Percentiles rank a stretch among this genome's conserved stretches.
Evolutionary conservation across 176 grass and related monocot species (phyloP).

Genomic region (Oryza coarctata): DNA sequence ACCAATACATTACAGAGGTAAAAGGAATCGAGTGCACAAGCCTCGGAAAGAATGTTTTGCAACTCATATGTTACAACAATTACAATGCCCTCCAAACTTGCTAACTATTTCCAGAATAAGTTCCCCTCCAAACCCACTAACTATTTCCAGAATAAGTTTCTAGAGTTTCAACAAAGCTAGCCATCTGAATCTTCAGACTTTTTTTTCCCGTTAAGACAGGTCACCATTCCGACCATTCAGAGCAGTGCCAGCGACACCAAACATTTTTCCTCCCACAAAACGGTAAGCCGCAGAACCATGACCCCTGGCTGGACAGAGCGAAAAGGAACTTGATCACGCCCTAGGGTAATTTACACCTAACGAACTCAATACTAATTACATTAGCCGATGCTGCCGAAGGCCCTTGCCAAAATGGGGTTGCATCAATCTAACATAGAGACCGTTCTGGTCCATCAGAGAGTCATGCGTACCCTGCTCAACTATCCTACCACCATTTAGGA

Average conservation of each 20-base stretch:
- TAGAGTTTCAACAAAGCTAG: conserved; percentile 43
- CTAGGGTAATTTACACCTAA: conserved; percentile 69
- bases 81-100: conserved; percentile 56
- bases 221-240: conserved; percentile 27
- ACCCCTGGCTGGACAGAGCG: neutral
- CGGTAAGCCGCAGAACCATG: neutral
- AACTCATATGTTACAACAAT: conserved; percentile 58
- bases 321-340: conserved; percentile 33
- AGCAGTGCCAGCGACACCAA: neutral
- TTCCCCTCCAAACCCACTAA: conserved; percentile 48
- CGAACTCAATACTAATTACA: conserved; percentile 61
- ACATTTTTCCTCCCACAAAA: conserved; percentile 11
- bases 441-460: conserved; percentile 79
- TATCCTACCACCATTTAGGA: conserved; percentile 93
- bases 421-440: conserved; percentile 97
- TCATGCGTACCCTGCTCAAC: conserved; percentile 95
- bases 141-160: conserved; percentile 47
- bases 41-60: conserved; percentile 74
- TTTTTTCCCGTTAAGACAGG: conserved; percentile 32
- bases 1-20: conserved; percentile 42
- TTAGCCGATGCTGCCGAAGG: conserved; percentile 82
- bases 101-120: conserved; percentile 47
- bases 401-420: conserved; percentile 99
- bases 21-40: conserved; percentile 23
- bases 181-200: conserved; percentile 42